These are phyloP conservation scores for Candida tibetensis DNA, from an alignment of 805 yeast species.

Conservation along the genomic window DNA sequence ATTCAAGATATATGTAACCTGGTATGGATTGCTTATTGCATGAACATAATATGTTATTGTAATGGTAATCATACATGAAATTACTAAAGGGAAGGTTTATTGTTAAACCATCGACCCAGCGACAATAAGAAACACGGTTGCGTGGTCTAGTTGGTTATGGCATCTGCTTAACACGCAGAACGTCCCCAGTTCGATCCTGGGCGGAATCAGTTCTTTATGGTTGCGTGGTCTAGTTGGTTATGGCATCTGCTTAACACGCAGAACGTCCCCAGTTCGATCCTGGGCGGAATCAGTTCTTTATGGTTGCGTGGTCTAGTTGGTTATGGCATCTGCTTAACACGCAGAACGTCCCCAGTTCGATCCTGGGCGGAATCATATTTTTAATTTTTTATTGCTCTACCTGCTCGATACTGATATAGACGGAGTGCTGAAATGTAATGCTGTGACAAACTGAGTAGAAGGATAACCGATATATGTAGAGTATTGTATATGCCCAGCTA, in stretches of 20 bases:
- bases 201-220: slow-evolving; percentile 74
- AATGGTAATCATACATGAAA: too few species aligned
- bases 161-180: slow-evolving; percentile 99
- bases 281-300: slow-evolving; percentile 85
- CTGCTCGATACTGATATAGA: neutral
- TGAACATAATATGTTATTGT: too few species aligned
- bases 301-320: slow-evolving; percentile 99
- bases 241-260: slow-evolving; percentile 99
- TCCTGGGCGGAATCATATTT: slow-evolving; percentile 99
- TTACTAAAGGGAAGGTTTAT: too few species aligned
- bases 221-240: slow-evolving; percentile 99
- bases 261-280: slow-evolving; percentile 99
- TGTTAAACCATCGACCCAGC: too few species aligned
- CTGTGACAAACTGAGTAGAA: too few species aligned
- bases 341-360: slow-evolving; percentile 99
- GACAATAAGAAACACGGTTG: slow-evolving; percentile 54
- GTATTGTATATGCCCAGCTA: too few species aligned
- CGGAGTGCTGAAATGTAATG: too few species aligned
- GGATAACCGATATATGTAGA: too few species aligned
- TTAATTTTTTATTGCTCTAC: too few species aligned
- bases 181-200: slow-evolving; percentile 99
- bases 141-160: slow-evolving; percentile 99
- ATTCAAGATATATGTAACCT: too few species aligned
- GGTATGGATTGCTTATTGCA: too few species aligned
- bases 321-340: slow-evolving; percentile 99